Conservation (phyloP, 1,139 yeast genomes). For the Blastobotrys petasosporus region DNA sequence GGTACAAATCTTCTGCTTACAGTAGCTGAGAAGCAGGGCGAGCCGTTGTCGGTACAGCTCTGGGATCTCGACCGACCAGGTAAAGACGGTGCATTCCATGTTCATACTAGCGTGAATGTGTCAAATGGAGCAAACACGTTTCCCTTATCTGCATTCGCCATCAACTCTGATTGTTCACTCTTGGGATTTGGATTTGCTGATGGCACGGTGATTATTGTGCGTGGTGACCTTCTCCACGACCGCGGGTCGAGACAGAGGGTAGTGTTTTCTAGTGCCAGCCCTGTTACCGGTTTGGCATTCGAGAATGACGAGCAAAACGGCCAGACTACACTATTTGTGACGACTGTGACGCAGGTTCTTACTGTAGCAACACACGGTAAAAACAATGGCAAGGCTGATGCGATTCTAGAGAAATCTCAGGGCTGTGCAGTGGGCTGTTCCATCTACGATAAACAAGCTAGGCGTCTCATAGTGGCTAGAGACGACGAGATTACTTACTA, state of each 20-base stretch:
- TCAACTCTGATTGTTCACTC: slow-evolving; percentile 53
- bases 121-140: slow-evolving; percentile 58
- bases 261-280: slow-evolving; percentile 55
- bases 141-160: slow-evolving; percentile 64
- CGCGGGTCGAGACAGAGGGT: slow-evolving; percentile 84
- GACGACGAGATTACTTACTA: slow-evolving; percentile 49
- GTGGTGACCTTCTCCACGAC: slow-evolving; percentile 87
- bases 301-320: slow-evolving; percentile 37
- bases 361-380: slow-evolving; percentile 76
- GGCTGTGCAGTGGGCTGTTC: slow-evolving; percentile 76
- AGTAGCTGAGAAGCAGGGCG: slow-evolving; percentile 64
- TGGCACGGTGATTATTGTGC: slow-evolving; percentile 72
- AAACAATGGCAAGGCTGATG: slow-evolving; percentile 62
- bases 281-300: slow-evolving; percentile 71
- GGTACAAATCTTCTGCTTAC: slow-evolving; percentile 53
- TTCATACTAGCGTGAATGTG: slow-evolving; percentile 40
- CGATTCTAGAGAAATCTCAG: slow-evolving; percentile 50
- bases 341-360: slow-evolving; percentile 64
- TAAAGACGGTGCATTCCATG: slow-evolving; percentile 30
- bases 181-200: slow-evolving; percentile 81
- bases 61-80: slow-evolving; percentile 53
- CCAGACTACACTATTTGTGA: slow-evolving; percentile 43
- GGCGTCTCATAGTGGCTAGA: slow-evolving; percentile 47
- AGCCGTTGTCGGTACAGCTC: slow-evolving; percentile 58
- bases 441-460: slow-evolving; percentile 32